phyloP scores from a whole-genome alignment of 371 early-diverging fungal genomes.

The Rhizopus arrhizus region DNA sequence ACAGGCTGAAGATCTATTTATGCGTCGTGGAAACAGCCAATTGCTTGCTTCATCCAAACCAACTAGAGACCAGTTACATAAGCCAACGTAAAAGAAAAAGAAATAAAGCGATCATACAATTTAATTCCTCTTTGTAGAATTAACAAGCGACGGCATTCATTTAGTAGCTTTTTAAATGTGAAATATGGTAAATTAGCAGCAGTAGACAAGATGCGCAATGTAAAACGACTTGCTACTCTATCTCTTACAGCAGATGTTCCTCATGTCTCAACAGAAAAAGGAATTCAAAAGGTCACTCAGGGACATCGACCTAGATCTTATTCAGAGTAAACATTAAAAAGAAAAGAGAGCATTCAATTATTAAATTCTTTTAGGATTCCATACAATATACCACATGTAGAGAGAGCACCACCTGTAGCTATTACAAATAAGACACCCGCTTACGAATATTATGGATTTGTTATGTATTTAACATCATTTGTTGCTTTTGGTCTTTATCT shows the following conservation, averaged over 20 bases:
- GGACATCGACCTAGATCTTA: conserved; percentile 51
- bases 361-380: conserved; percentile 29
- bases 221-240: conserved; percentile 1
- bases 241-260: neutral
- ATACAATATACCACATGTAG: conserved; percentile 32
- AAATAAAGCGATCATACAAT: neutral
- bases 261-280: neutral
- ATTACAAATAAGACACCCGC: conserved; percentile 70
- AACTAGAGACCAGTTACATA: conserved; percentile 17
- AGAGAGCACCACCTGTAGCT: conserved; percentile 53
- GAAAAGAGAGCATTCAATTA: neutral
- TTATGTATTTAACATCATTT: conserved; percentile 79
- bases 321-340: conserved; percentile 43
- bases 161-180: conserved; percentile 43
- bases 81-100: conserved; percentile 14
- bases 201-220: conserved; percentile 1
- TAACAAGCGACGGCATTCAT: conserved; percentile 44
- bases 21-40: conserved; percentile 31
- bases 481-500: conserved; percentile 76
- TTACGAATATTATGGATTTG: conserved; percentile 86
- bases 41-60: neutral
- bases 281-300: neutral
- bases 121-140: conserved; percentile 13
- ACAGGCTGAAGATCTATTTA: conserved; percentile 14
- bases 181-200: conserved; percentile 30